Evolutionary conservation across 2,329 filamentous ascomycete species (phyloP).

Genomic region (Exserohilum rostratum): DNA sequence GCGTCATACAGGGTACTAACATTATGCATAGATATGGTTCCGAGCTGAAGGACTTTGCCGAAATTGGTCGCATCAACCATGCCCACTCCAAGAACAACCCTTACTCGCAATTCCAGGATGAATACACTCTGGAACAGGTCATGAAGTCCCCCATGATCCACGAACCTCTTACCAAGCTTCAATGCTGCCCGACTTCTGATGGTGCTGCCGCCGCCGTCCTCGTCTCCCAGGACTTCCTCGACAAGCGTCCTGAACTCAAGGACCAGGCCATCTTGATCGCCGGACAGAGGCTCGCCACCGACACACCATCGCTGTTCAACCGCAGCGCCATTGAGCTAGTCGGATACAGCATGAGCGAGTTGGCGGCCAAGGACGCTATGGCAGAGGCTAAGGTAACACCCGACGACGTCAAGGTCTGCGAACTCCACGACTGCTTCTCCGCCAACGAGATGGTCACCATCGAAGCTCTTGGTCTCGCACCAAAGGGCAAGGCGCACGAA

Average conservation of each 20-base stretch:
- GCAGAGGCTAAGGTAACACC: constrained; percentile 72
- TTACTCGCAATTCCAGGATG: constrained; percentile 95
- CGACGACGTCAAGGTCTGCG: constrained; percentile 78
- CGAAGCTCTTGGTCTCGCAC: constrained; percentile 79
- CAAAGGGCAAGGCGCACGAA: constrained; percentile 86
- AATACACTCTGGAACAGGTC: constrained; percentile 87
- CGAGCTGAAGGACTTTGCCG: constrained; percentile 83
- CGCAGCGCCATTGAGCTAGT: constrained; percentile 83
- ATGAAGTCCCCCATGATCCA: constrained; percentile 77
- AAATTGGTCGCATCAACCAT: constrained; percentile 93
- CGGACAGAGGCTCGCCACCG: constrained; percentile 86
- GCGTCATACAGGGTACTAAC: constrained; percentile 19
- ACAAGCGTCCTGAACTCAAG: constrained; percentile 80
- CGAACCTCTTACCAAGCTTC: constrained; percentile 91
- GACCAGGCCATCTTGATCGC: constrained; percentile 86
- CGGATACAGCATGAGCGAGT: constrained; percentile 82
- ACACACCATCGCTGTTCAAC: constrained; percentile 79
- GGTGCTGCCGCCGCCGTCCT: constrained; percentile 87
- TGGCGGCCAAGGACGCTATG: constrained; percentile 72
- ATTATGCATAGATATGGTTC: constrained; percentile 73
- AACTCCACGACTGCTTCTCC: constrained; percentile 96
- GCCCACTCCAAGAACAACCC: constrained; percentile 90
- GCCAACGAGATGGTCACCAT: constrained; percentile 92
- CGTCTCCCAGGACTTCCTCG: constrained; percentile 87
- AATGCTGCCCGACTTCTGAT: constrained; percentile 96